phyloP scores from a whole-genome alignment of 2,329 filamentous ascomycete species.

The Pseudocercospora pini-densiflorae region DNA sequence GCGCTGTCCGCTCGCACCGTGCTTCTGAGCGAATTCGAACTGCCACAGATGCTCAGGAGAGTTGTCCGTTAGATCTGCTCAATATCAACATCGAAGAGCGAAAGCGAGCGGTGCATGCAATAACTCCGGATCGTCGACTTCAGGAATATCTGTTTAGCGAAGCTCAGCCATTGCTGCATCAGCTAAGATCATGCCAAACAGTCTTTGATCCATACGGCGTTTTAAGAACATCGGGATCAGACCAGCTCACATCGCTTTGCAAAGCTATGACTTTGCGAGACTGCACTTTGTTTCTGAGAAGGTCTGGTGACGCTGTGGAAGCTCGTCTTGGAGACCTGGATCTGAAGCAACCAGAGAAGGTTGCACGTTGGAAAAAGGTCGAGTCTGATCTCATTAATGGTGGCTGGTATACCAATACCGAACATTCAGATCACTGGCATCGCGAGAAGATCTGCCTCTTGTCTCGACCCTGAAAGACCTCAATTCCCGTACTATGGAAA shows the following conservation, averaged over 20 bases:
- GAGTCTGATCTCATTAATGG: constrained; percentile 45
- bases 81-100: constrained; percentile 35
- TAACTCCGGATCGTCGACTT: constrained; percentile 33
- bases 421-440: constrained; percentile 18
- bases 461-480: constrained; percentile 13
- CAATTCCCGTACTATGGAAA: not conserved
- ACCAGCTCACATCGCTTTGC: constrained; percentile 33
- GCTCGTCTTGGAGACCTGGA: constrained; percentile 53
- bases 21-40: constrained; percentile 33
- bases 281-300: constrained; percentile 50
- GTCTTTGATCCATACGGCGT: constrained; percentile 46
- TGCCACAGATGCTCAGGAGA: constrained; percentile 38
- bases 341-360: constrained; percentile 49
- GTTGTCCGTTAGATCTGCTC: constrained; percentile 48
- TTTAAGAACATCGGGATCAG: constrained; percentile 8
- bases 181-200: constrained; percentile 44
- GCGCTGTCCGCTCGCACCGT: constrained; percentile 48
- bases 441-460: constrained; percentile 34
- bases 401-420: constrained; percentile 47
- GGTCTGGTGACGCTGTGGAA: constrained; percentile 38
- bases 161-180: constrained; percentile 43
- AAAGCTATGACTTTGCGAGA: constrained; percentile 55
- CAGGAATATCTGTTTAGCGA: constrained; percentile 35
- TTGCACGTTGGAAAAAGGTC: constrained; percentile 47
- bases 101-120: constrained; percentile 26